A percentile compares a stretch with the other conserved stretches of the same genome.
Evolutionary conservation across 306 rosid species (phyloP).

Genomic region (Cucurbita pepo): DNA sequence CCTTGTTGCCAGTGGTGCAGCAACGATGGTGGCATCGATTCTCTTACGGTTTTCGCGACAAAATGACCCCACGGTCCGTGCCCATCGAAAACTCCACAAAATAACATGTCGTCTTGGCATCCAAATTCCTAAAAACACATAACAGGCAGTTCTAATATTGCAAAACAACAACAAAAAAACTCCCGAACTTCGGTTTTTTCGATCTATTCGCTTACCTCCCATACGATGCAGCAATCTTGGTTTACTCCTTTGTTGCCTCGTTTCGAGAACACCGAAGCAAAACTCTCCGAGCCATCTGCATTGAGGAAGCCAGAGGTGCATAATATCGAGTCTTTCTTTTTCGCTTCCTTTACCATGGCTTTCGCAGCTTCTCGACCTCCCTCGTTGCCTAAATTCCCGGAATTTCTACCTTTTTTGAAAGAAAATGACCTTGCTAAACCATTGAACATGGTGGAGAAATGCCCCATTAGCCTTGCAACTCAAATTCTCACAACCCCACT

Average conservation of each 20-base stretch:
- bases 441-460: constrained; percentile 65
- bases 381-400: constrained; percentile 5
- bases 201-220: constrained; percentile 50
- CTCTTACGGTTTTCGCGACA: constrained; percentile 69
- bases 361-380: constrained; percentile 65
- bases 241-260: constrained; percentile 80
- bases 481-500: not conserved
- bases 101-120: constrained; percentile 88
- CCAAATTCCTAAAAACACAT: constrained; percentile 58
- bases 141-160: not conserved
- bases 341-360: constrained; percentile 67
- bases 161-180: not conserved
- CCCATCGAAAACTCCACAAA: constrained; percentile 88
- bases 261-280: constrained; percentile 65
- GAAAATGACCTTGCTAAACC: constrained; percentile 56
- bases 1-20: constrained; percentile 82
- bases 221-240: constrained; percentile 92
- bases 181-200: not conserved
- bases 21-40: constrained; percentile 67
- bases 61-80: constrained; percentile 97
- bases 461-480: constrained; percentile 40
- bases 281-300: constrained; percentile 51
- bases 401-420: constrained; percentile 34
- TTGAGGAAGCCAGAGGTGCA: constrained; percentile 44
- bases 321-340: constrained; percentile 50